These are phyloP conservation scores for Sclerotinia minor DNA, from an alignment of 2,329 filamentous ascomycete genomes.

Conservation along the genomic window DNA sequence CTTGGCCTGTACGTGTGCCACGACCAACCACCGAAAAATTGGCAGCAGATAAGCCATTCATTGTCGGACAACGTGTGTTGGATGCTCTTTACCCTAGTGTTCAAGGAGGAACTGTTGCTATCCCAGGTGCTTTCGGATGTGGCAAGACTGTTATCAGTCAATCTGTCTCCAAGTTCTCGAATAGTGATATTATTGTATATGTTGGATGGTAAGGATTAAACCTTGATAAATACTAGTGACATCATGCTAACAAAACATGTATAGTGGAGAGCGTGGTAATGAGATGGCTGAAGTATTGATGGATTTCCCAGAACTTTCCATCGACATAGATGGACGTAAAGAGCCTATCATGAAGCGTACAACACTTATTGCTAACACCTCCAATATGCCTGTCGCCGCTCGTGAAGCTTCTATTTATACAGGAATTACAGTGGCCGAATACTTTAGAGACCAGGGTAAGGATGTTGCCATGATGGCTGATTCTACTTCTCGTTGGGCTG, in stretches of 20 bases:
- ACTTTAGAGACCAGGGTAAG: constrained; percentile 96
- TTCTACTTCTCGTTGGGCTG: constrained; percentile 96
- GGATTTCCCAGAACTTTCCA: constrained; percentile 98
- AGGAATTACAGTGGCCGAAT: constrained; percentile 82
- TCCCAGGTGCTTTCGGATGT: constrained; percentile 96
- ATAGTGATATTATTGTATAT: constrained; percentile 98
- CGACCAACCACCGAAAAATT: constrained; percentile 91
- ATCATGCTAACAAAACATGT: neutral
- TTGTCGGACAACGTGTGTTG: constrained; percentile 94
- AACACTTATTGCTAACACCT: constrained; percentile 96
- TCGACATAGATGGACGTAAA: constrained; percentile 88
- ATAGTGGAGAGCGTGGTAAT: constrained; percentile 82
- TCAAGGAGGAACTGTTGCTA: constrained; percentile 95
- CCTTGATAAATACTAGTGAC: neutral
- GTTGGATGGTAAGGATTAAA: constrained; percentile 60
- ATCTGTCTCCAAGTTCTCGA: constrained; percentile 99
- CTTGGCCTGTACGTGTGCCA: constrained; percentile 95
- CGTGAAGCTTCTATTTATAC: constrained; percentile 99
- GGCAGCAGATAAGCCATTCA: constrained; percentile 83
- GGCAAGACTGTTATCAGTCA: constrained; percentile 99
- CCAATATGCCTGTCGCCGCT: constrained; percentile 98
- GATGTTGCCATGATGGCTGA: constrained; percentile 99
- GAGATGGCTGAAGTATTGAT: constrained; percentile 99
- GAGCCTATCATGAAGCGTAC: constrained; percentile 99
- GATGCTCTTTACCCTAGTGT: constrained; percentile 96